Percentiles rank a stretch among this genome's conserved stretches.
Evolutionary conservation across 2,329 filamentous ascomycete genomes (phyloP).

Genomic region (Fusarium brevicatenulatum): DNA sequence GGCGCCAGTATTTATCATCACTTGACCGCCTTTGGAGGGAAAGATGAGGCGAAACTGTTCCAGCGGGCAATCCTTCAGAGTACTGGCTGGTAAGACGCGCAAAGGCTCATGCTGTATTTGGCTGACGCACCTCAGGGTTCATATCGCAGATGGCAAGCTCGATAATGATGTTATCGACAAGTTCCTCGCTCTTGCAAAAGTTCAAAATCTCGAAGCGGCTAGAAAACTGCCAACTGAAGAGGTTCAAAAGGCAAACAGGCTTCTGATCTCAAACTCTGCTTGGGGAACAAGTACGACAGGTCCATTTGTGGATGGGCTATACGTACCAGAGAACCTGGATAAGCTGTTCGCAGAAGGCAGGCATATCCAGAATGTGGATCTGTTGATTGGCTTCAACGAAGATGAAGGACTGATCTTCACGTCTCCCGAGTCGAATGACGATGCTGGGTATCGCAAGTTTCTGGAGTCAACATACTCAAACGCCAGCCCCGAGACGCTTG

Average conservation of each 20-base stretch:
- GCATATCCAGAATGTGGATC: neutral
- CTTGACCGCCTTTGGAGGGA: neutral
- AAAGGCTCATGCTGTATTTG: accelerated
- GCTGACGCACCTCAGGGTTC: neutral
- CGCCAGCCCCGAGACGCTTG: accelerated
- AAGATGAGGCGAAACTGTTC: neutral
- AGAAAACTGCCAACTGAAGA: neutral
- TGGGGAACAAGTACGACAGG: neutral
- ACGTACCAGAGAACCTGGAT: neutral
- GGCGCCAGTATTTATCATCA: neutral
- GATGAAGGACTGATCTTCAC: neutral
- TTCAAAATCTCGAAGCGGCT: neutral
- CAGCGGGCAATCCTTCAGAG: neutral
- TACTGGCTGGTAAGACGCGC: neutral
- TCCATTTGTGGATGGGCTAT: neutral
- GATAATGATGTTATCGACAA: neutral
- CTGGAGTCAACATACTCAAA: neutral
- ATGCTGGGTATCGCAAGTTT: neutral
- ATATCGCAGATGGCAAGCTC: neutral
- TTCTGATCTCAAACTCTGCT: neutral
- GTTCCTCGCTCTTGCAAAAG: neutral
- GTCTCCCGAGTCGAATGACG: neutral
- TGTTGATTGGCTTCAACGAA: neutral
- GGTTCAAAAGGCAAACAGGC: neutral
- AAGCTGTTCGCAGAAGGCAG: neutral